Conservation (phyloP, 169 alveolate species). For the Babesia caballi region DNA sequence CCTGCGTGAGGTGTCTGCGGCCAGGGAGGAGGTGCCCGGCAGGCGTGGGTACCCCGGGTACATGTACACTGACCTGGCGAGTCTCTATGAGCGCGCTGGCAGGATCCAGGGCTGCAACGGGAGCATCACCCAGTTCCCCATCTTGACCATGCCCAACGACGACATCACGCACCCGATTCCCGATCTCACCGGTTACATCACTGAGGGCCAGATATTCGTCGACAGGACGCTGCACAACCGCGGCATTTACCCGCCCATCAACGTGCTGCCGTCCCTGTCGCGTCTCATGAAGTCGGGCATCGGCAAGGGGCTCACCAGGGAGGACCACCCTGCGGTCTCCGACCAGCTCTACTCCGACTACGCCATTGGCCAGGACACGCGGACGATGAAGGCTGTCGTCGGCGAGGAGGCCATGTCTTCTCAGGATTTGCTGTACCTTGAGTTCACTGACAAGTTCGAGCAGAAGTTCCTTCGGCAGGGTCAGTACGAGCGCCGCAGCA, state of each 20-base stretch:
- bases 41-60: slow-evolving; percentile 99
- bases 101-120: slow-evolving; percentile 96
- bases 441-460: slow-evolving; percentile 98
- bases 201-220: slow-evolving; percentile 99
- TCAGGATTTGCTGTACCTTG: slow-evolving; percentile 95
- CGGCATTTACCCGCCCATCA: slow-evolving; percentile 95
- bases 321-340: slow-evolving; percentile 98
- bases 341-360: slow-evolving; percentile 99
- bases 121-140: slow-evolving; percentile 98
- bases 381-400: slow-evolving; percentile 99
- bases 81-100: slow-evolving; percentile 99
- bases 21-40: slow-evolving; percentile 99
- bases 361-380: slow-evolving; percentile 99
- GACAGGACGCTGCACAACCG: slow-evolving; percentile 96
- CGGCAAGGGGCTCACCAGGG: slow-evolving; percentile 99
- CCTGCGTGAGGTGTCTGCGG: slow-evolving; percentile 99
- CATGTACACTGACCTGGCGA: slow-evolving; percentile 98
- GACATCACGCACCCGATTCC: slow-evolving; percentile 99
- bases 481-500: slow-evolving; percentile 95
- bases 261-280: slow-evolving; percentile 97
- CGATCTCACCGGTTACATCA: slow-evolving; percentile 98
- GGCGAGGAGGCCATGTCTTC: slow-evolving; percentile 99
- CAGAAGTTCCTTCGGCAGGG: slow-evolving; percentile 94
- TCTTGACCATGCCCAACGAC: slow-evolving; percentile 99
- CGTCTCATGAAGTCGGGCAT: slow-evolving; percentile 99